These are phyloP conservation scores for Vitis hybrid DNA, from an alignment of 177 flowering plant species.

Conservation along the genomic window DNA sequence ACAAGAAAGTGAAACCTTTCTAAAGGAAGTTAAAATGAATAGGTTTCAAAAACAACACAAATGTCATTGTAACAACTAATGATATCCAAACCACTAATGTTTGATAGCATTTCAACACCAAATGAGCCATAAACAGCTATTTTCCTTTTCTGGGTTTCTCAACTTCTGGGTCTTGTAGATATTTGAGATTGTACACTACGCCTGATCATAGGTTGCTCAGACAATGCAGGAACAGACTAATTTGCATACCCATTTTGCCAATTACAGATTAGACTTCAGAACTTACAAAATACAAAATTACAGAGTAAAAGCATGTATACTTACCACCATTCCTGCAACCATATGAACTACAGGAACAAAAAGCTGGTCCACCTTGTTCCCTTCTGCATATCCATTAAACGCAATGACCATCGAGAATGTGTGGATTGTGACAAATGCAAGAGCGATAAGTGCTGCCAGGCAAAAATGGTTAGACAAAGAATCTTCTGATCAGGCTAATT, in stretches of 20 bases:
- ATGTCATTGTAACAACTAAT: background rate
- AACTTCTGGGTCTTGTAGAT: background rate
- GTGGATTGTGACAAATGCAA: slow-evolving; percentile 88
- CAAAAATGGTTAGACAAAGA: slow-evolving; percentile 12
- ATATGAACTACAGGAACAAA: slow-evolving; percentile 84
- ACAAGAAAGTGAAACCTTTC: background rate
- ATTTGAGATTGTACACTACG: background rate
- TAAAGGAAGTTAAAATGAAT: background rate
- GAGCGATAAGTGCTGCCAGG: slow-evolving; percentile 75
- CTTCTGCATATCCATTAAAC: slow-evolving; percentile 82
- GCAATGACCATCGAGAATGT: slow-evolving; percentile 99
- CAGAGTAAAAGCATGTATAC: too few species aligned
- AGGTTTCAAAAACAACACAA: background rate
- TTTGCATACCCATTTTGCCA: background rate
- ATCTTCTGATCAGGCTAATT: background rate
- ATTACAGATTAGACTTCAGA: background rate
- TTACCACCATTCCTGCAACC: slow-evolving; percentile 74
- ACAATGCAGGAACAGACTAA: background rate
- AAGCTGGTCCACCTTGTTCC: slow-evolving; percentile 63
- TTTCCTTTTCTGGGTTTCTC: background rate
- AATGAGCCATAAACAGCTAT: background rate
- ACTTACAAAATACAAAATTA: background rate
- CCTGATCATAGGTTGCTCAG: background rate
- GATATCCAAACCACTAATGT: background rate
- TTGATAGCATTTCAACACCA: background rate